These are phyloP conservation scores for Boletus rex-veris DNA, from an alignment of 768 basidiomycete genomes.

Conservation along the genomic window DNA sequence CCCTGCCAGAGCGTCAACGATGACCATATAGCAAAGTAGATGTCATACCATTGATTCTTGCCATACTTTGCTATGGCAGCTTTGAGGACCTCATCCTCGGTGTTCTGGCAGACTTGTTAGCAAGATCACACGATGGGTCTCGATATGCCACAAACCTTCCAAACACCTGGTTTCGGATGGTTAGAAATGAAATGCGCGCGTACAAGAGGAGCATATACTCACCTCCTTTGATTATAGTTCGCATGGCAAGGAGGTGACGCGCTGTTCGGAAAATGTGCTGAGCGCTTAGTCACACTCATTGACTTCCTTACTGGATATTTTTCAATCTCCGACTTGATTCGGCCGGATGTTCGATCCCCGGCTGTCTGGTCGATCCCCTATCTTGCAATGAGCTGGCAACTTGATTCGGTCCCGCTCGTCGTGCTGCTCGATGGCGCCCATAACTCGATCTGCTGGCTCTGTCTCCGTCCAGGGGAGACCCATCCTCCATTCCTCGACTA, in stretches of 20 bases:
- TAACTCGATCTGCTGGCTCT: background rate
- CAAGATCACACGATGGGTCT: background rate
- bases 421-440: background rate
- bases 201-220: constrained; percentile 22
- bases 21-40: background rate
- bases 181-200: background rate
- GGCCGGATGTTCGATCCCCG: constrained; percentile 5
- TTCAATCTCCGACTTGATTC: constrained; percentile 21
- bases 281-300: constrained; percentile 6
- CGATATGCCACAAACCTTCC: constrained; percentile 56
- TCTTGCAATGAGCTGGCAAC: background rate
- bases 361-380: constrained; percentile 8
- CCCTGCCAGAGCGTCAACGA: constrained; percentile 47
- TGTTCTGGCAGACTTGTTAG: constrained; percentile 55
- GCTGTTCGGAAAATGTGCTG: background rate
- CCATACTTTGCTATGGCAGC: constrained; percentile 98
- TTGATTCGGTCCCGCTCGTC: too few species aligned
- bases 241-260: constrained; percentile 44
- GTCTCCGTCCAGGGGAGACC: background rate
- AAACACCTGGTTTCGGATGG: constrained; percentile 53
- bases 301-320: background rate
- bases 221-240: constrained; percentile 92
- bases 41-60: constrained; percentile 83
- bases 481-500: constrained; percentile 1
- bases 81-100: constrained; percentile 97